A percentile compares a stretch with the other conserved stretches of the same genome.
Conservation (phyloP, 306 rosid genomes). For the Ormosia emarginata region DNA sequence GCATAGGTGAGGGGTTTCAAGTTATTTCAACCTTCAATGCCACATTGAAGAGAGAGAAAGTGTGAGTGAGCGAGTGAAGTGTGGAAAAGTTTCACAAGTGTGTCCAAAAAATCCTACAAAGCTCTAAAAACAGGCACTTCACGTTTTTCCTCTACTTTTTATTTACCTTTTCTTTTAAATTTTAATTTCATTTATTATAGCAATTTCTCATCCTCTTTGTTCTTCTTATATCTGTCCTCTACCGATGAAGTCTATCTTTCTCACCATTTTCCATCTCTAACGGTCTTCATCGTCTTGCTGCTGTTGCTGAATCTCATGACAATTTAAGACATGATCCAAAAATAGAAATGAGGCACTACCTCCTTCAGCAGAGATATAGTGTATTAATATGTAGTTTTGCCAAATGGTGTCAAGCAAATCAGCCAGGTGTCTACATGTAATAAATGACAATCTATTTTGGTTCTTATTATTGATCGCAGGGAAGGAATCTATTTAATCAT, state of each 20-base stretch:
- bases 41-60: conserved; percentile 53
- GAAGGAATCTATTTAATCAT: too few species aligned
- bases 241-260: neutral
- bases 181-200: neutral
- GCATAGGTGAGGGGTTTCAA: conserved; percentile 19
- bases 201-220: neutral
- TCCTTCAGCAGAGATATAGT: neutral
- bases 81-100: conserved; percentile 21
- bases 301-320: conserved; percentile 1
- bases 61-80: conserved; percentile 29
- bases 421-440: neutral
- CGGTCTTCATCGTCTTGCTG: neutral
- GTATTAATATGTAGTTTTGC: neutral
- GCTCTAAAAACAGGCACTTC: conserved; percentile 3
- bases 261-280: neutral
- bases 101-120: neutral
- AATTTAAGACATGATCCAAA: neutral
- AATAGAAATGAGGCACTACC: neutral
- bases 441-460: neutral
- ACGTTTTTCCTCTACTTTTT: conserved; percentile 19
- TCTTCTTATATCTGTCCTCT: neutral
- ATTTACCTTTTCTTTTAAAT: neutral
- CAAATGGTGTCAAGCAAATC: neutral
- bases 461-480: too few species aligned
- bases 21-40: conserved; percentile 37